phyloP scores from a whole-genome alignment of 257 asterid genomes.

The Knoxia roxburghii region DNA sequence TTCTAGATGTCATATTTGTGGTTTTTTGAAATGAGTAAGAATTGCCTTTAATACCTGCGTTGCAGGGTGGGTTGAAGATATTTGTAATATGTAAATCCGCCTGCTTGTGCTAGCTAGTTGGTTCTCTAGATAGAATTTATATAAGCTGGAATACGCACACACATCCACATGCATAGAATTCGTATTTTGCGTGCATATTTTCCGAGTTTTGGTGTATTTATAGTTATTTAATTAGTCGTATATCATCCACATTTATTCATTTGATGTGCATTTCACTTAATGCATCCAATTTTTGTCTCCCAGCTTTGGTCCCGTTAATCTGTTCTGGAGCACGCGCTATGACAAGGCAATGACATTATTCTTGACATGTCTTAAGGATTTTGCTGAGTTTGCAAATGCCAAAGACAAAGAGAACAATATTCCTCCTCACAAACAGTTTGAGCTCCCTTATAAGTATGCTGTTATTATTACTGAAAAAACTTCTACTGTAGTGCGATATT shows the following conservation, averaged over 20 bases:
- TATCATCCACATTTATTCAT: neutral
- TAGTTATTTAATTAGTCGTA: neutral
- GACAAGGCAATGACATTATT: slow-evolving; percentile 96
- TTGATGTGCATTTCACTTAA: neutral
- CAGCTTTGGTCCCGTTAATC: slow-evolving; percentile 98
- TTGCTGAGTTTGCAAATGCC: slow-evolving; percentile 86
- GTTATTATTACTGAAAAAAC: neutral
- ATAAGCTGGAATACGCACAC: too few species aligned
- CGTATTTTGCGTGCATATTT: too few species aligned
- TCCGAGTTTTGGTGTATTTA: too few species aligned
- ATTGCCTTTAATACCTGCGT: neutral
- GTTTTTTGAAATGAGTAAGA: neutral
- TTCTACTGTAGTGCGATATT: neutral
- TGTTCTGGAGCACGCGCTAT: slow-evolving; percentile 99
- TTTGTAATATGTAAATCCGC: neutral
- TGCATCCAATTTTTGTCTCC: slow-evolving; percentile 17
- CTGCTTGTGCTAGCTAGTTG: neutral
- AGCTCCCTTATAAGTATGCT: slow-evolving; percentile 94
- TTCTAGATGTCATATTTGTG: neutral
- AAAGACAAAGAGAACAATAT: slow-evolving; percentile 87
- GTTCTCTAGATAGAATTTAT: too few species aligned
- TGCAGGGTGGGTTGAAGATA: neutral
- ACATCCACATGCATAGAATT: too few species aligned
- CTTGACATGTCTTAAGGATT: slow-evolving; percentile 91
- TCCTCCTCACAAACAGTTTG: slow-evolving; percentile 78